Evolutionary conservation across 805 yeast species (phyloP), one percentile per base, ranked within the genome.

Genomic region (Lachancea sp.): DNA sequence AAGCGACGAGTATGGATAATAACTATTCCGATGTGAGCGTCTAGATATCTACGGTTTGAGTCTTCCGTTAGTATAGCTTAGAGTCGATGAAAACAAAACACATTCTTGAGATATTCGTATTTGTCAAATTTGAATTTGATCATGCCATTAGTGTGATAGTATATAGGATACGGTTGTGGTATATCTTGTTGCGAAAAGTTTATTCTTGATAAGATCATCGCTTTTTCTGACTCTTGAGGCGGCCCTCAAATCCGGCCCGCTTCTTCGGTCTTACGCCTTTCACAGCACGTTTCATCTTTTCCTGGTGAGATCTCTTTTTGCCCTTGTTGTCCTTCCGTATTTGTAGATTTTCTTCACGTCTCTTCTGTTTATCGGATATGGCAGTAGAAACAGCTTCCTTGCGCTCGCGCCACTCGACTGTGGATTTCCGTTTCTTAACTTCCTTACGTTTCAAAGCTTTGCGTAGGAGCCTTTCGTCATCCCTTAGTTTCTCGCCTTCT

Each of bases 201-300:
- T n/a, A n/a, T n/a, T n/a, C n/a, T n/a, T 5, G 5, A 6, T 28
- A 15, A n/a, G 9, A 21, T 36, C 40, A 50, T 51, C 43, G 49
- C 40, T 54, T 54, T 40, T 56, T 58, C 26, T 56, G 60, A 25
- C 65, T 59, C 33, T 63, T 64, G 41, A 59, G 43, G 23, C 74
- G 68, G 18, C 97, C 96, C 68, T 88, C 96, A 60, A 88, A 88
- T 1, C 97, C 97, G n/a, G 96, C 95, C 60, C 92, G 68, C 56
- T 58, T 56, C 49, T 58, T 69, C 46, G 68, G 69, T 21, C 71
- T 70, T 16, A 65, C 63, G 26, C 81, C 80, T 29, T 76, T 76
- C 60, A 78, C 80, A 55, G 78, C 77, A 59, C 76, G 75, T 49
- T 72, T 67, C 67, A 78, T 78, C 62, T 77, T 82, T 38, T 74